phyloP scores from a whole-genome alignment of 495 filamentous ascomycete genomes.

The Corynascus novoguineensis region DNA sequence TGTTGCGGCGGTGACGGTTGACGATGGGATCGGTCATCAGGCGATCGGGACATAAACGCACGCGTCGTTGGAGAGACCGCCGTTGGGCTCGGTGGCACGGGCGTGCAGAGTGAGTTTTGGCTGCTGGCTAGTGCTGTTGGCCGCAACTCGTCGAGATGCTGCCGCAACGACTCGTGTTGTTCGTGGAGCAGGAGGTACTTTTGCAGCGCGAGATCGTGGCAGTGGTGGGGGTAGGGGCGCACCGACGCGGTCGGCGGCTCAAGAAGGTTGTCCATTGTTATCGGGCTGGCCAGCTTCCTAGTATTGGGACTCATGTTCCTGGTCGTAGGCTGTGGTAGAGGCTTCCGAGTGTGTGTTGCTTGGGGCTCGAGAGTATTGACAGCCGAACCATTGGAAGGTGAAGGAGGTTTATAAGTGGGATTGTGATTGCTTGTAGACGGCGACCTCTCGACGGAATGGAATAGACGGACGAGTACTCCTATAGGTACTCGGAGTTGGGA shows the following conservation, averaged over 20 bases:
- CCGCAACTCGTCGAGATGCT: conserved; percentile 45
- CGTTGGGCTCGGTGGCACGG: conserved; percentile 34
- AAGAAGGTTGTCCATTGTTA: conserved; percentile 10
- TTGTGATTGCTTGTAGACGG: neutral
- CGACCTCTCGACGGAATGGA: neutral
- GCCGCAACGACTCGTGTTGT: conserved; percentile 49
- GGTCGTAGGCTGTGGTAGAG: neutral
- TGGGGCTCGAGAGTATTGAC: conserved; percentile 9
- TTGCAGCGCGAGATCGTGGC: conserved; percentile 48
- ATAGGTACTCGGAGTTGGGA: neutral
- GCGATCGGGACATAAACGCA: conserved; percentile 6
- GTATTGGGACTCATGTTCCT: conserved; percentile 4
- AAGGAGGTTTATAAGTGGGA: no score
- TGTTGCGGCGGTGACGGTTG: conserved; percentile 16
- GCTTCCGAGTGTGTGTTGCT: conserved; percentile 4
- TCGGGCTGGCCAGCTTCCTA: conserved; percentile 8
- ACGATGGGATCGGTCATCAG: conserved; percentile 9
- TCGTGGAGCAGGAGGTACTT: conserved; percentile 51
- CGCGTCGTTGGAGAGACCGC: conserved; percentile 29
- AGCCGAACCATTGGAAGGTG: conserved; percentile 17
- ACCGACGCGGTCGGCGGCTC: conserved; percentile 17
- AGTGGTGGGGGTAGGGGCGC: conserved; percentile 25
- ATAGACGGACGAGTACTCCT: neutral
- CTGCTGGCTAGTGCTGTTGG: no score
- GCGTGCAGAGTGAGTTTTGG: conserved; percentile 21